phyloP scores from a whole-genome alignment of 2,329 filamentous ascomycete species.

The Epicoccum sorghinum region DNA sequence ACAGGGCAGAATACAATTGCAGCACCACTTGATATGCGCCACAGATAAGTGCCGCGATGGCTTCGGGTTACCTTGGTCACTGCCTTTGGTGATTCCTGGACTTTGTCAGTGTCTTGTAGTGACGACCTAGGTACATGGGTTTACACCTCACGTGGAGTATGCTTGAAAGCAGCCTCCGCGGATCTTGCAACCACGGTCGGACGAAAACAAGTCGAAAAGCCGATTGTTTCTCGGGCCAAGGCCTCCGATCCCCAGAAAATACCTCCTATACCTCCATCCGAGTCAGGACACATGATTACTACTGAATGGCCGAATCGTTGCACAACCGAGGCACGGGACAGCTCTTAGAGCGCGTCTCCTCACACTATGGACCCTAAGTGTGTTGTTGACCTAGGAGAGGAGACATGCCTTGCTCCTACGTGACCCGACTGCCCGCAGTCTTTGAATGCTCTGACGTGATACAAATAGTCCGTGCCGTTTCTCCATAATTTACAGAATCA shows the following conservation, averaged over 20 bases:
- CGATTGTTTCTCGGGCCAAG: background rate
- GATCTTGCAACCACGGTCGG: background rate
- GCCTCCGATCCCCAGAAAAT: background rate
- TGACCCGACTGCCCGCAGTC: background rate
- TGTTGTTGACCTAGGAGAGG: background rate
- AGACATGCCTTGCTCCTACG: background rate
- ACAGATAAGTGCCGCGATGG: too few relatives aligned
- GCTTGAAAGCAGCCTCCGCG: too few relatives aligned
- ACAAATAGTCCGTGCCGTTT: slow-evolving; percentile 1
- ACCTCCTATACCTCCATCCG: background rate
- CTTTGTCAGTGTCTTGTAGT: too few relatives aligned
- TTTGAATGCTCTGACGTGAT: background rate
- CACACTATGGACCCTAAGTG: slow-evolving; percentile 1
- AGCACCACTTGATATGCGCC: too few relatives aligned
- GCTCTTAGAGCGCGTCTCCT: background rate
- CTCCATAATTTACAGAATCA: background rate
- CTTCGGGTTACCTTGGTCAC: too few relatives aligned
- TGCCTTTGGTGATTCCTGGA: too few relatives aligned
- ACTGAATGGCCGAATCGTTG: background rate
- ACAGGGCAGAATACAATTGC: too few relatives aligned
- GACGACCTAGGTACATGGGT: too few relatives aligned
- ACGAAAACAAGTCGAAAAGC: background rate
- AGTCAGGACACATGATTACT: slow-evolving; percentile 1
- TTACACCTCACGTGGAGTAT: too few relatives aligned
- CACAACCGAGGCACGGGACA: slow-evolving; percentile 6